A percentile compares a stretch with the other conserved stretches of the same genome.
phyloP scores from a whole-genome alignment of 805 yeast species.

The Cyberlindnera saturnus region DNA sequence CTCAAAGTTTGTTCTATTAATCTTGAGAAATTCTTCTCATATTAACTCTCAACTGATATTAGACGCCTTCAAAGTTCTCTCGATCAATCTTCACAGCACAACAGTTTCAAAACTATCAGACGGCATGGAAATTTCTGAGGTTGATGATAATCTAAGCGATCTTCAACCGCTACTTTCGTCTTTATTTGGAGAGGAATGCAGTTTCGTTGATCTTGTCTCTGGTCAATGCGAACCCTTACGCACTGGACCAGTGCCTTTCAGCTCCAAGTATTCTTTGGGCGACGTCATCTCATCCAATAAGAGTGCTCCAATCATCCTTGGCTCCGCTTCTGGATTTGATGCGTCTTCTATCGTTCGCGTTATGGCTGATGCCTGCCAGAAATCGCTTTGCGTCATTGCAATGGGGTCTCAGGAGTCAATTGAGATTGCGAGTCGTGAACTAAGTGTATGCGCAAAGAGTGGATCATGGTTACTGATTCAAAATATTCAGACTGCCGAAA shows the following conservation, averaged over 20 bases:
- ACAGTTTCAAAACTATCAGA: not conserved
- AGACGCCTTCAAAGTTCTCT: slow-evolving; percentile 9
- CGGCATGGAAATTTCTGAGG: not conserved
- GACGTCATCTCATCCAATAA: slow-evolving; percentile 21
- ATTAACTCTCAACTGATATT: not conserved
- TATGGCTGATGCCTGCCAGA: slow-evolving; percentile 30
- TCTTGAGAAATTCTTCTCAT: slow-evolving; percentile 4
- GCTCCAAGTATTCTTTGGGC: slow-evolving; percentile 28
- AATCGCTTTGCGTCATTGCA: slow-evolving; percentile 41
- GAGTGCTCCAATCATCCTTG: slow-evolving; percentile 41
- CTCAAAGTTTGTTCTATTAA: slow-evolving; percentile 5
- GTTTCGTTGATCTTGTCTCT: slow-evolving; percentile 12
- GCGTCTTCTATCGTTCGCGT: slow-evolving; percentile 49
- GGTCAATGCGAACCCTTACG: slow-evolving; percentile 23
- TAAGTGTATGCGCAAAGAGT: slow-evolving; percentile 36
- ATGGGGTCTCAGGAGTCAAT: slow-evolving; percentile 72
- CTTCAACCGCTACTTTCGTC: slow-evolving; percentile 4
- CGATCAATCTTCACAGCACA: slow-evolving; percentile 1
- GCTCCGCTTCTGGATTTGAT: slow-evolving; percentile 60
- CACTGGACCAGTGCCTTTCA: slow-evolving; percentile 24
- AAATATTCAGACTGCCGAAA: slow-evolving; percentile 67
- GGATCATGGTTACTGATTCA: slow-evolving; percentile 76
- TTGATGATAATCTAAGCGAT: slow-evolving; percentile 3
- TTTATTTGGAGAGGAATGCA: not conserved
- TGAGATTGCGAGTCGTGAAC: slow-evolving; percentile 48